A percentile compares a stretch with the other conserved stretches of the same genome.
phyloP scores from a whole-genome alignment of 208 protist genomes.

The Leishmania guyanensis region DNA sequence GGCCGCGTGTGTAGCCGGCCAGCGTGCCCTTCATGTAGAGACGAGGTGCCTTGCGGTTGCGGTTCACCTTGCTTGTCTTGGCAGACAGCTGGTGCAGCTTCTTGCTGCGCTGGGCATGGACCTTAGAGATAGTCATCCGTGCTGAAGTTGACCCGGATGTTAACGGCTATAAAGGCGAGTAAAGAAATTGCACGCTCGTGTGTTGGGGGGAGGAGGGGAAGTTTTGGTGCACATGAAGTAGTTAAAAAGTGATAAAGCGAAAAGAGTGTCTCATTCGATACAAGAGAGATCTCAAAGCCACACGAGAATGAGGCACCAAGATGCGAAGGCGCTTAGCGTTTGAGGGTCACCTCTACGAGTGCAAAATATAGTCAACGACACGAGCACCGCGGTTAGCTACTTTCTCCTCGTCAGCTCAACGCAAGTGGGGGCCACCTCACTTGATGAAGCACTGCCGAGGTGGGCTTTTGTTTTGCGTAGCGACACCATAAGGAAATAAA shows the following conservation, averaged over 20 bases:
- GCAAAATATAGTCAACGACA: neutral
- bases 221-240: neutral
- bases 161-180: neutral
- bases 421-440: neutral
- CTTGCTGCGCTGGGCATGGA: constrained; percentile 88
- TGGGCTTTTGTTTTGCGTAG: neutral
- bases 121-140: constrained; percentile 61
- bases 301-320: neutral
- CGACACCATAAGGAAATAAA: neutral
- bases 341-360: neutral
- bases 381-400: neutral
- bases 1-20: constrained; percentile 88
- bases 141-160: neutral
- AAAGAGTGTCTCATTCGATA: neutral
- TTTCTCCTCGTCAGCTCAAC: neutral
- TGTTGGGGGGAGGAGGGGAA: no score
- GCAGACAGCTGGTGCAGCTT: constrained; percentile 89
- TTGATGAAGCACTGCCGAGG: neutral
- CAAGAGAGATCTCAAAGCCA: neutral
- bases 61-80: constrained; percentile 86
- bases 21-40: constrained; percentile 94
- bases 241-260: neutral
- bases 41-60: constrained; percentile 84
- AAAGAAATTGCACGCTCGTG: neutral
- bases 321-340: neutral